A percentile compares a stretch with the other conserved stretches of the same genome.
Conservation (phyloP, 2,329 filamentous ascomycete genomes). For the Beauveria bassiana region DNA sequence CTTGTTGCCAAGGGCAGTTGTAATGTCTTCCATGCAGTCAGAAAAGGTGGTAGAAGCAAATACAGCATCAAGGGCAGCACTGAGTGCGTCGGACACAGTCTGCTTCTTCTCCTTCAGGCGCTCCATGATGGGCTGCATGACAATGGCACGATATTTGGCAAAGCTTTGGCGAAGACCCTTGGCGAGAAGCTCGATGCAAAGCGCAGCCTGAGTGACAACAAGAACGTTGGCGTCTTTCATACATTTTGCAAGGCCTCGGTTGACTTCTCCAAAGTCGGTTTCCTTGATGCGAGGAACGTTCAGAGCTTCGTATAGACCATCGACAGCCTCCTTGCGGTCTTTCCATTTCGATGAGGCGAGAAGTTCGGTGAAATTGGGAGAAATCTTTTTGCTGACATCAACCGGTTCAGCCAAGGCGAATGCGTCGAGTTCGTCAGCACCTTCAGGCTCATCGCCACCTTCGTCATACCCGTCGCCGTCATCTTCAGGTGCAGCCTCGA, state of each 20-base stretch:
- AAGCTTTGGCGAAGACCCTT: slow-evolving; percentile 76
- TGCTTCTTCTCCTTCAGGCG: slow-evolving; percentile 96
- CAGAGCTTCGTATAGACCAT: slow-evolving; percentile 66
- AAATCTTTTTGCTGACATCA: slow-evolving; percentile 74
- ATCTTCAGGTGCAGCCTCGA: slow-evolving; percentile 56
- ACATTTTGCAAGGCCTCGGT: slow-evolving; percentile 77
- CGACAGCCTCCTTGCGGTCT: slow-evolving; percentile 88
- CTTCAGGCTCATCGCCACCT: slow-evolving; percentile 48
- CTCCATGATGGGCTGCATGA: slow-evolving; percentile 89
- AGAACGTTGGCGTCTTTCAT: slow-evolving; percentile 99
- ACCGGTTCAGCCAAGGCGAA: slow-evolving; percentile 81
- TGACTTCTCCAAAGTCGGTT: slow-evolving; percentile 76
- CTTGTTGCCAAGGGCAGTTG: slow-evolving; percentile 81
- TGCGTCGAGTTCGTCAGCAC: slow-evolving; percentile 61
- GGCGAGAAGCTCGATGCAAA: slow-evolving; percentile 83
- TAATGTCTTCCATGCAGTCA: slow-evolving; percentile 86
- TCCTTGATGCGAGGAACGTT: slow-evolving; percentile 92
- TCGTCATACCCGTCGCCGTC: slow-evolving; percentile 53
- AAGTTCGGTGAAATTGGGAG: slow-evolving; percentile 73
- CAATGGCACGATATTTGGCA: slow-evolving; percentile 66
- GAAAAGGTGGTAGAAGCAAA: slow-evolving; percentile 60
- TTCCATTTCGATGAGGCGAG: slow-evolving; percentile 95
- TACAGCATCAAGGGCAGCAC: slow-evolving; percentile 69
- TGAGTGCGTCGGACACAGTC: slow-evolving; percentile 78
- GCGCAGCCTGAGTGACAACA: slow-evolving; percentile 86